A percentile compares a stretch with the other conserved stretches of the same genome.
phyloP scores from a whole-genome alignment of 106 monocot species.

The Dendrobium chrysotoxum region DNA sequence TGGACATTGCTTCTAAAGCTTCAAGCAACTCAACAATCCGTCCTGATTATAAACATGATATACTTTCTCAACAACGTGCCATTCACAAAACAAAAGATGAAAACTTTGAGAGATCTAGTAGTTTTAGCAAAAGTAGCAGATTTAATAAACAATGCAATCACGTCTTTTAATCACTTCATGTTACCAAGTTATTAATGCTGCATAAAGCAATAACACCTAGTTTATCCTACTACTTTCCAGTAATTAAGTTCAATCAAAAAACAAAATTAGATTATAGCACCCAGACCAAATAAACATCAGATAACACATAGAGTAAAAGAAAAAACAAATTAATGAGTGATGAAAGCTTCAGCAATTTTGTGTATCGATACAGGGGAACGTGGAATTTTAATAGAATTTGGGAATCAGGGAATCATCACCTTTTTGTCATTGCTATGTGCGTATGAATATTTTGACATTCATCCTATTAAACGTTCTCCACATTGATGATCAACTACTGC shows the following conservation, averaged over 20 bases:
- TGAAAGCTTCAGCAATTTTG: background rate
- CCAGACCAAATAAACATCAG: background rate
- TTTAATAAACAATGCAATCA: background rate
- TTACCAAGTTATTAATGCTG: no score
- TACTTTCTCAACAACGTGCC: conserved; percentile 29
- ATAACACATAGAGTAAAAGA: background rate
- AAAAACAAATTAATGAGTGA: background rate
- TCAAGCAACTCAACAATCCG: conserved; percentile 86
- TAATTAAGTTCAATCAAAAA: background rate
- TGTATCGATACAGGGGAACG: background rate
- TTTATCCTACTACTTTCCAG: background rate
- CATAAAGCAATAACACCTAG: background rate
- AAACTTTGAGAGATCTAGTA: background rate
- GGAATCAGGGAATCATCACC: background rate
- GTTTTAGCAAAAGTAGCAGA: background rate
- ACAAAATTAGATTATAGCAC: background rate
- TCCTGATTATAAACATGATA: conserved; percentile 58
- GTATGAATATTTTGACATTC: no score
- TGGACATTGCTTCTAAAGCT: conserved; percentile 90
- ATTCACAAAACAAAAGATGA: conserved; percentile 1
- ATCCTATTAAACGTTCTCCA: no score
- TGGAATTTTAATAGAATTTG: background rate
- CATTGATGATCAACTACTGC: no score
- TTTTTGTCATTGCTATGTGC: no score
- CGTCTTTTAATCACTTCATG: no score